Conservation (phyloP, 805 yeast genomes). For the Starmerella sp. region DNA sequence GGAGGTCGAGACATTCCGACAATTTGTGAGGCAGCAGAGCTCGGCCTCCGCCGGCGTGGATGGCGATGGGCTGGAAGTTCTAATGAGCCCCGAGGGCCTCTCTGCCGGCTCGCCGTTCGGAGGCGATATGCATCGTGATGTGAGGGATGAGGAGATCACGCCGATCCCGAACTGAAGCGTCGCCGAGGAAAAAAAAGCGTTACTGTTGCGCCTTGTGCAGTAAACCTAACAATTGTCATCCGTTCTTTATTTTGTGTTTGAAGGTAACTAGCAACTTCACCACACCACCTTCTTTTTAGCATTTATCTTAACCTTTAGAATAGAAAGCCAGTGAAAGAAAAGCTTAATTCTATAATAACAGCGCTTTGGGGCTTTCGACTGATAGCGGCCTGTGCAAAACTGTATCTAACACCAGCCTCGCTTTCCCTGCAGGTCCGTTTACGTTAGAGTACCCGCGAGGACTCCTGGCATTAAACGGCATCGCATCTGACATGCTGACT, state of each 20-base stretch:
- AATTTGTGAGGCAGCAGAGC: constrained; percentile 21
- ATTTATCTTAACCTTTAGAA: background rate
- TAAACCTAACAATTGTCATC: background rate
- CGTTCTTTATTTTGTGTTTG: background rate
- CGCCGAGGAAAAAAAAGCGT: background rate
- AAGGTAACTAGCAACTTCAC: background rate
- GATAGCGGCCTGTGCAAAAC: too few relatives aligned
- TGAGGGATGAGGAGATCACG: constrained; percentile 10
- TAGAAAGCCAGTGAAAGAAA: background rate
- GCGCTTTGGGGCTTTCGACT: too few relatives aligned
- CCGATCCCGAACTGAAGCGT: constrained; percentile 3
- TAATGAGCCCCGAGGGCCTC: constrained; percentile 1
- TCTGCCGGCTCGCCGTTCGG: constrained; percentile 1
- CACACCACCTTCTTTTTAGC: background rate
- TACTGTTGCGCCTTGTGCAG: background rate
- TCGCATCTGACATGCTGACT: background rate
- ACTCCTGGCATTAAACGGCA: background rate
- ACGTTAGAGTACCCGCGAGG: too few relatives aligned
- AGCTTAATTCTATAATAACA: background rate
- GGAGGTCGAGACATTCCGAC: constrained; percentile 43
- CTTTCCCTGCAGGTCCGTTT: too few relatives aligned
- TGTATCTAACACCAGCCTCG: too few relatives aligned
- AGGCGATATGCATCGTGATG: background rate
- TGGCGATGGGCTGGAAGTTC: background rate
- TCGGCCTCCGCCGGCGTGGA: background rate